Evolutionary conservation across 2,329 filamentous ascomycete species (phyloP), one percentile per base, ranked within the genome.

Genomic region (Akanthomyces dipterigenus): DNA sequence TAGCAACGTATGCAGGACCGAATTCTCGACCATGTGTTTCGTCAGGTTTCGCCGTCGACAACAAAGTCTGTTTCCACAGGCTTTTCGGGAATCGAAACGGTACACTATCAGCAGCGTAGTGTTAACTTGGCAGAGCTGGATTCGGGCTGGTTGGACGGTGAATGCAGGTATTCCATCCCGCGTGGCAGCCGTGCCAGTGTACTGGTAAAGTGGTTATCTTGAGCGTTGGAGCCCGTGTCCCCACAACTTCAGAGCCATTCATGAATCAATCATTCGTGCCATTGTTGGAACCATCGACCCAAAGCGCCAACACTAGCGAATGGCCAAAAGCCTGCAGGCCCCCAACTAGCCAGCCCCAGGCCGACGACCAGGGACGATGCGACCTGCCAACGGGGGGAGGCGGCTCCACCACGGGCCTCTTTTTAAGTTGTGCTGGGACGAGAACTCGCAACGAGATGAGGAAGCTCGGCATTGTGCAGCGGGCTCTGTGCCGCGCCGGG

Each of bases 321-420:
- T 50, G 45, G 31, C 43, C 43, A 24, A 54, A 54, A 26, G 20
- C 51, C 36, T 36, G 11, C 34, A 50, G 46, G 36, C n/a, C 55
- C 46, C 46, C 38, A 43, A 34, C 55, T 50, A 49, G 45, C 31
- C 24, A 48, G 31, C 28, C 14, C 55, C 45, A 40, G 43, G 42
- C 36, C 14, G 51, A 12, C 14, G 51, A 12, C 36, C 28, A 57
- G 38, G 20, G 36, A 53, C 48, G 57, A 54, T 59, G 55, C 34
- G 34, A 51, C 43, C 36, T 59, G 56, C 34, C 55, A 57, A 48
- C 55, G 42, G 43, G 43, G 46, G 42, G 26, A 36, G 11, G 8
- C 26, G 34, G 46, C 46, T 53, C 56, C 56, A 59, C 56, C n/a
- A 45, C 46, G 53, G 53, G 38, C 53, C 24, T 45, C 53, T 48